A percentile compares a stretch with the other conserved stretches of the same genome.
These are phyloP conservation scores for Ustilago sp. DNA, from an alignment of 1,284 basidiomycete genomes.

Conservation along the genomic window DNA sequence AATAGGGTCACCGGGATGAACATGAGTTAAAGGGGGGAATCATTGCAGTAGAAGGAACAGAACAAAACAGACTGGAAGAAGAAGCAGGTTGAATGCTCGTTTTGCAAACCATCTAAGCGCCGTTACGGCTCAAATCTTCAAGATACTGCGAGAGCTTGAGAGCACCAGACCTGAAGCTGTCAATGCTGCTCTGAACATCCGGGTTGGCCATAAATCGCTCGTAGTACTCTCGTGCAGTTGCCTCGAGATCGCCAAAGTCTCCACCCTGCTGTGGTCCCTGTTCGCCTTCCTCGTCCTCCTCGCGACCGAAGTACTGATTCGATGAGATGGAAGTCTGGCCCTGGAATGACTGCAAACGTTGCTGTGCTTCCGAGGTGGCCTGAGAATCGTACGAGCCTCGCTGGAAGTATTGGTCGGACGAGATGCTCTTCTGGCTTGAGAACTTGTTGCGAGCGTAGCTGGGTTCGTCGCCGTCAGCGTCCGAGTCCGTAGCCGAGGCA, in stretches of 20 bases:
- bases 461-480: constrained; percentile 71
- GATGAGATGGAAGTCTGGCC: constrained; percentile 95
- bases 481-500: constrained; percentile 27
- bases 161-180: constrained; percentile 65
- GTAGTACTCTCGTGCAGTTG: constrained; percentile 66
- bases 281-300: constrained; percentile 79
- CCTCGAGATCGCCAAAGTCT: constrained; percentile 65
- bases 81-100: too few relatives aligned
- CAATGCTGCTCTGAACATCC: constrained; percentile 68
- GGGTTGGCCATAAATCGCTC: constrained; percentile 68
- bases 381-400: constrained; percentile 86
- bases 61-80: neutral
- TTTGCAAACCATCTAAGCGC: constrained; percentile 38
- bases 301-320: constrained; percentile 78
- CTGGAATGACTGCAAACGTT: constrained; percentile 84
- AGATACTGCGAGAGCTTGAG: constrained; percentile 68
- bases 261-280: constrained; percentile 39
- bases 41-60: constrained; percentile 10
- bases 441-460: constrained; percentile 91
- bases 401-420: constrained; percentile 97
- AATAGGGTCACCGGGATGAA: too few relatives aligned
- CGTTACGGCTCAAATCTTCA: constrained; percentile 68
- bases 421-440: constrained; percentile 85
- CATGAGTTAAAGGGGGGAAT: constrained; percentile 9
- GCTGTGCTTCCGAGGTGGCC: constrained; percentile 81